Base-by-base conservation (phyloP, 2,329 filamentous ascomycete genomes). In the Aureobasidium pullulans region DNA sequence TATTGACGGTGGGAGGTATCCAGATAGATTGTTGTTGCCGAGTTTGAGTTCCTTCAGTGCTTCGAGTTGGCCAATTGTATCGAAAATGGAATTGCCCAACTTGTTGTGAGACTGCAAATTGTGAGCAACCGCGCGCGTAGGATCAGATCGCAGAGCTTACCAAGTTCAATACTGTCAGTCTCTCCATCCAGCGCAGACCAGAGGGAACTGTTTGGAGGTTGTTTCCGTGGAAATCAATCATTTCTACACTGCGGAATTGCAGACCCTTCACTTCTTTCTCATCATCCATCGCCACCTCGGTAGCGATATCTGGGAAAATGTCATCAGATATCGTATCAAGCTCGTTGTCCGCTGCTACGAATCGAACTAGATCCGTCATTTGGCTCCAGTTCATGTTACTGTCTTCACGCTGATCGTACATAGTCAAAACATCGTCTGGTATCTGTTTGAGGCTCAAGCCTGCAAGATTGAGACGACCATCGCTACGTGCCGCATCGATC, bases 261-360 rank as follows among this genome's bases (percentile, higher is more conserved):
- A 86, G 87, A 1, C 84, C 88, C 60, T 80, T 79, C 4, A 79
- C 78, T 29, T 36, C 28, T 40, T 88, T 81, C n/a, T 87, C 85
- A 15, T 88, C 83, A 16, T 88, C 83, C 32, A 85, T 81, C 40
- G 84, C 71, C 16, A 82, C 77, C 42, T 81, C 74, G 5, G 70
- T 58, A 28, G 75, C 71, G 19, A 80, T 73, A 66, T 96, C 91
- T 0, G 93, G 92, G 66, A 97, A 96, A 16, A 91, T 77, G 1
- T 78, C 76, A 16, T 94, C 89, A 2, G 84, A 82, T 36, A 97
- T 78, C 34, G 79, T 77, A 66, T 89, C 84, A 49, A 99, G 73
- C 67, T 96, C 89, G 68, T 99, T 97, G 68, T 96, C 91, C 8
- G 93, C 91, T 6, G 89, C 91, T 64, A 94, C 84, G 52, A 97